Percentiles rank a stretch among this genome's conserved stretches.
Evolutionary conservation across 257 asterid genomes (phyloP).

Genomic region (Nyctanthes arbortristis): DNA sequence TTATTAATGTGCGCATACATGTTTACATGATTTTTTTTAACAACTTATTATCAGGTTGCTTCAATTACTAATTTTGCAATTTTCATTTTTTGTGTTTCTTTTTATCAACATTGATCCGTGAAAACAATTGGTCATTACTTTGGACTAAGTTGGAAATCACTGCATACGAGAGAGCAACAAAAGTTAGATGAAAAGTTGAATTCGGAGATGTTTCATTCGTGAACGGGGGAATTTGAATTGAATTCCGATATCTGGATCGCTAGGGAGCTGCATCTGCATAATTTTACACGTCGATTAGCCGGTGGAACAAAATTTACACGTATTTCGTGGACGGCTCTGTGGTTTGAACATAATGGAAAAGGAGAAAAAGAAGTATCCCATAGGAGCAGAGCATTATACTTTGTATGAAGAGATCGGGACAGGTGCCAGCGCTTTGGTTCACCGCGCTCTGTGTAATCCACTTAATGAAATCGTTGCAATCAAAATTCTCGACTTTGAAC

Average conservation of each 20-base stretch:
- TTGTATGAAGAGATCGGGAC: constrained; percentile 83
- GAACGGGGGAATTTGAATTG: constrained; percentile 29
- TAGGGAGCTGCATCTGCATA: constrained; percentile 38
- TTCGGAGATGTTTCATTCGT: background rate
- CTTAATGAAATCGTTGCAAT: constrained; percentile 74
- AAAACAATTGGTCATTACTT: constrained; percentile 33
- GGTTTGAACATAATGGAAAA: constrained; percentile 35
- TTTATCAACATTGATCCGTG: constrained; percentile 3
- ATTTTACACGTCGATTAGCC: constrained; percentile 34
- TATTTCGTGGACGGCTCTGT: background rate
- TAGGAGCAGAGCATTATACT: constrained; percentile 79
- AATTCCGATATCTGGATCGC: constrained; percentile 38
- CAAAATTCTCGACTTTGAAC: constrained; percentile 92
- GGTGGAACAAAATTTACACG: background rate
- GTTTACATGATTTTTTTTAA: background rate
- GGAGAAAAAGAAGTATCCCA: constrained; percentile 93
- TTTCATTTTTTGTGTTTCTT: background rate
- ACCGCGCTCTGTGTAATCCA: constrained; percentile 78
- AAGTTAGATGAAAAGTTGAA: background rate
- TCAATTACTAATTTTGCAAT: constrained; percentile 31
- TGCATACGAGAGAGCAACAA: constrained; percentile 24
- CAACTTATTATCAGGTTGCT: constrained; percentile 34
- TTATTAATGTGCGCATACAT: constrained; percentile 18
- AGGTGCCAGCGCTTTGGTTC: constrained; percentile 93
- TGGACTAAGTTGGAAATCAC: constrained; percentile 29